A percentile compares a stretch with the other conserved stretches of the same genome.
Evolutionary conservation across 805 yeast genomes (phyloP).

Genomic region (Jamesozyma spencerorum): DNA sequence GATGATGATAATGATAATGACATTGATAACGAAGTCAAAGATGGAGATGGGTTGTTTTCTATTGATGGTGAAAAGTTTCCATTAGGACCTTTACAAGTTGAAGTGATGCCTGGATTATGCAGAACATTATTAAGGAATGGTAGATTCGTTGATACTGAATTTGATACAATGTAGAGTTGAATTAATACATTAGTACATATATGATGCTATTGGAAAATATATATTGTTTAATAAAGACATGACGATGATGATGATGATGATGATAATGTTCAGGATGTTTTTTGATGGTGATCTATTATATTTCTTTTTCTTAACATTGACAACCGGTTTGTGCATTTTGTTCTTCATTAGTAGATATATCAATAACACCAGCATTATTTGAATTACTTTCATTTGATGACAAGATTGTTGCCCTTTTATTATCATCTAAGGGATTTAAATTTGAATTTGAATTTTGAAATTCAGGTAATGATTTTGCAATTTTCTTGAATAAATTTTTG

Average conservation of each 20-base stretch:
- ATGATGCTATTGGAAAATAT: background rate
- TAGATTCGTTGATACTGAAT: slow-evolving; percentile 45
- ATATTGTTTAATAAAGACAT: background rate
- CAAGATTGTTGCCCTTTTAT: slow-evolving; percentile 26
- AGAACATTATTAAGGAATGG: slow-evolving; percentile 58
- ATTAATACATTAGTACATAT: slow-evolving; percentile 1
- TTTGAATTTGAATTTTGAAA: slow-evolving; percentile 37
- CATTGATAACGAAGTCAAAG: background rate
- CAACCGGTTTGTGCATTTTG: slow-evolving; percentile 32
- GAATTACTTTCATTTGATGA: slow-evolving; percentile 17
- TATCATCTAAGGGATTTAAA: slow-evolving; percentile 14
- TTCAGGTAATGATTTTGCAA: slow-evolving; percentile 87
- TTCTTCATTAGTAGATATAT: slow-evolving; percentile 33
- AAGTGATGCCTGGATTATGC: slow-evolving; percentile 57
- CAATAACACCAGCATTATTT: slow-evolving; percentile 35
- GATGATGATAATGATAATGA: background rate
- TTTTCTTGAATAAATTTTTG: slow-evolving; percentile 76
- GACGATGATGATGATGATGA: too few species aligned
- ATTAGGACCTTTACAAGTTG: slow-evolving; percentile 72
- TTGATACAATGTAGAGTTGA: slow-evolving; percentile 25
- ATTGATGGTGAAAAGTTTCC: slow-evolving; percentile 89
- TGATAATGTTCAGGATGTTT: too few species aligned
- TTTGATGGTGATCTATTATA: background rate
- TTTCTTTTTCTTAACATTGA: slow-evolving; percentile 28
- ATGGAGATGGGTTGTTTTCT: slow-evolving; percentile 44